Conservation (phyloP, 306 rosid genomes). For the Macrotyloma uniflorum region DNA sequence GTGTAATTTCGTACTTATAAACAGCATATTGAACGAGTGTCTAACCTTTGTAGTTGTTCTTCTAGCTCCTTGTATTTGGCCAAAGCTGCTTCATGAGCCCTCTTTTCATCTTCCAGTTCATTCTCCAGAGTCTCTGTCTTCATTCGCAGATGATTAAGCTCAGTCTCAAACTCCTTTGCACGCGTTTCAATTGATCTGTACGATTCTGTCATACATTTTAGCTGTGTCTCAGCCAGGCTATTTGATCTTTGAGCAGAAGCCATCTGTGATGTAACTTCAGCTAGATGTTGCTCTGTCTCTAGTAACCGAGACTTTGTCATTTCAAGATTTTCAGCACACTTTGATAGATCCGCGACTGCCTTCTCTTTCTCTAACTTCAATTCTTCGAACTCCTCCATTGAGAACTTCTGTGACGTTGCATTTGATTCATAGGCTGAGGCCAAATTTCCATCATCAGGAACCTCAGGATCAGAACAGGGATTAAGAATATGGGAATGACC, state of each 20-base stretch:
- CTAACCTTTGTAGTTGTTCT: constrained; percentile 85
- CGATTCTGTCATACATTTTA: constrained; percentile 97
- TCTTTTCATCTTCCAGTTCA: constrained; percentile 83
- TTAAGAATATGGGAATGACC: constrained; percentile 63
- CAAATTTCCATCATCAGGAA: constrained; percentile 87
- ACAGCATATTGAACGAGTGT: constrained; percentile 2
- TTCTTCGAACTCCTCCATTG: constrained; percentile 66
- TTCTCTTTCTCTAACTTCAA: constrained; percentile 80
- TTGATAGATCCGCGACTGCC: constrained; percentile 62
- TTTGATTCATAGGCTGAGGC: constrained; percentile 62
- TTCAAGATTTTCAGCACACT: constrained; percentile 77
- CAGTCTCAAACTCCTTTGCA: constrained; percentile 80
- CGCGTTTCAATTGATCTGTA: constrained; percentile 89
- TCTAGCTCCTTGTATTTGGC: constrained; percentile 73
- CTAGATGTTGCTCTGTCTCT: constrained; percentile 88
- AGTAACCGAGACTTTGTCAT: constrained; percentile 67
- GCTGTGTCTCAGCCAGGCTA: constrained; percentile 90
- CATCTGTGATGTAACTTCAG: constrained; percentile 83
- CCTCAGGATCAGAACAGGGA: constrained; percentile 75
- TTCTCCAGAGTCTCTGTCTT: constrained; percentile 72
- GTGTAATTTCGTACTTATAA: neutral
- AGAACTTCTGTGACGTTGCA: constrained; percentile 54
- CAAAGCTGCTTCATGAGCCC: constrained; percentile 65
- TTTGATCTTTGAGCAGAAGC: constrained; percentile 83
- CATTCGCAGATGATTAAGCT: constrained; percentile 64